Percentiles rank a stretch among this genome's conserved stretches.
phyloP scores from a whole-genome alignment of 495 filamentous ascomycete genomes.

The Cercophora newfieldiana region DNA sequence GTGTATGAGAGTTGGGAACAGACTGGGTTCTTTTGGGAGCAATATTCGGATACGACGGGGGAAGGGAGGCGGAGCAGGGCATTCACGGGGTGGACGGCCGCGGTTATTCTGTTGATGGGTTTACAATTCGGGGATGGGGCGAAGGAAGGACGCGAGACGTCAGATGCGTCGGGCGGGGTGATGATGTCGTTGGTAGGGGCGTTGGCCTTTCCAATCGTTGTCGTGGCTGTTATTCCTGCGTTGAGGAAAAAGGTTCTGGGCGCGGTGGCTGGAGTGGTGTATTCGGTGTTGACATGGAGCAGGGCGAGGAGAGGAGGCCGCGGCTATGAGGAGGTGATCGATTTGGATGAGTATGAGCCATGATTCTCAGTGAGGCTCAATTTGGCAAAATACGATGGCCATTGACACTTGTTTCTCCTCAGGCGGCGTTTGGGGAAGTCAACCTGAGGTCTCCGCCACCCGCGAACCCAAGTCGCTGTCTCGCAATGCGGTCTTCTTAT shows the following conservation, averaged over 20 bases:
- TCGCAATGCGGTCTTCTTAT: too few species aligned
- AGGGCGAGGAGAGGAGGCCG: background rate
- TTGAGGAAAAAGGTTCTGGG: background rate
- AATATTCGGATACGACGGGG: constrained; percentile 88
- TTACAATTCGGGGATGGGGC: constrained; percentile 48
- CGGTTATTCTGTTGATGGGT: constrained; percentile 91
- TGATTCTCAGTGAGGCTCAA: background rate
- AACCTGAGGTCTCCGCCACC: too few species aligned
- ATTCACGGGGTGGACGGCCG: constrained; percentile 93
- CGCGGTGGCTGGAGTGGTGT: background rate
- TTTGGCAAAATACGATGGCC: too few species aligned
- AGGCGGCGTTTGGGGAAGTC: too few species aligned
- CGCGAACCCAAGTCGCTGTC: too few species aligned
- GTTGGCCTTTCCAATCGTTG: background rate
- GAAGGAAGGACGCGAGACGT: background rate
- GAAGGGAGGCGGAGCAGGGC: constrained; percentile 87
- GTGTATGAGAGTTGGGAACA: constrained; percentile 80
- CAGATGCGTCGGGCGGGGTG: background rate
- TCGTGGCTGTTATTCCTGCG: background rate
- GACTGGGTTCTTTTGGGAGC: constrained; percentile 97
- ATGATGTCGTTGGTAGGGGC: background rate
- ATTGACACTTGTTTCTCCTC: too few species aligned
- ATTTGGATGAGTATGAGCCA: constrained; percentile 14
- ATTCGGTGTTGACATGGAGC: background rate
- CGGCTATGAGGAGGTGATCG: constrained; percentile 15